Evolutionary conservation across 306 rosid species (phyloP).

Genomic region (Vicia villosa): DNA sequence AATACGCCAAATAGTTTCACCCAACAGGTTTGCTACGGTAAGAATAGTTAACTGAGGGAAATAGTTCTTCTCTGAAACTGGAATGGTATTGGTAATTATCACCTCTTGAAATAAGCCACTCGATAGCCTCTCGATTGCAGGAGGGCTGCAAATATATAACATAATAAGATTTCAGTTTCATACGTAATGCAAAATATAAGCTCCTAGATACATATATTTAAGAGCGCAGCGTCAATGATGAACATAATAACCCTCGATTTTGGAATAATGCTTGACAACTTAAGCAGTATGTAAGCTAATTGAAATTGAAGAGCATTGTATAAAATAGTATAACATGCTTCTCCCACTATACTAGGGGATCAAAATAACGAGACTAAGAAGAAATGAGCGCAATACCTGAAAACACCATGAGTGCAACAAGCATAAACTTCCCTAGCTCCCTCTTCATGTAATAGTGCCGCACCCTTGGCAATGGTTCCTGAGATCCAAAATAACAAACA

Average conservation of each 20-base stretch:
- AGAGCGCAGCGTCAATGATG: not conserved
- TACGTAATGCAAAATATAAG: not conserved
- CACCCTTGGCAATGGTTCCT: slow-evolving; percentile 97
- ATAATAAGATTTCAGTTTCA: slow-evolving; percentile 8
- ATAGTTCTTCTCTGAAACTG: slow-evolving; percentile 73
- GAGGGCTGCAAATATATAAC: slow-evolving; percentile 60
- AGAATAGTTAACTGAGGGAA: slow-evolving; percentile 94
- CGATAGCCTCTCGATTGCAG: slow-evolving; percentile 90
- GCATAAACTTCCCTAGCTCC: slow-evolving; percentile 99
- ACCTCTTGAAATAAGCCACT: slow-evolving; percentile 91
- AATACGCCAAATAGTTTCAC: slow-evolving; percentile 97
- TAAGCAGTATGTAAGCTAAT: not conserved
- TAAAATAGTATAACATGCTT: not conserved
- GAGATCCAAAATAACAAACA: slow-evolving; percentile 23
- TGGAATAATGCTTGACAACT: not conserved
- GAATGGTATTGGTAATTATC: slow-evolving; percentile 87
- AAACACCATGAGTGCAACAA: slow-evolving; percentile 92
- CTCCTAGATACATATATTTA: not conserved
- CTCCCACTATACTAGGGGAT: not conserved
- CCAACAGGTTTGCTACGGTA: slow-evolving; percentile 88
- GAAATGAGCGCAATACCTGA: slow-evolving; percentile 60
- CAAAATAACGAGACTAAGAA: not conserved
- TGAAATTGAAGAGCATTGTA: not conserved
- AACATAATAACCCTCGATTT: not conserved
- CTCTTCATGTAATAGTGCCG: slow-evolving; percentile 85